Conservation (phyloP, 352 stramenopile species). For the Globisporangium echinulatum region DNA sequence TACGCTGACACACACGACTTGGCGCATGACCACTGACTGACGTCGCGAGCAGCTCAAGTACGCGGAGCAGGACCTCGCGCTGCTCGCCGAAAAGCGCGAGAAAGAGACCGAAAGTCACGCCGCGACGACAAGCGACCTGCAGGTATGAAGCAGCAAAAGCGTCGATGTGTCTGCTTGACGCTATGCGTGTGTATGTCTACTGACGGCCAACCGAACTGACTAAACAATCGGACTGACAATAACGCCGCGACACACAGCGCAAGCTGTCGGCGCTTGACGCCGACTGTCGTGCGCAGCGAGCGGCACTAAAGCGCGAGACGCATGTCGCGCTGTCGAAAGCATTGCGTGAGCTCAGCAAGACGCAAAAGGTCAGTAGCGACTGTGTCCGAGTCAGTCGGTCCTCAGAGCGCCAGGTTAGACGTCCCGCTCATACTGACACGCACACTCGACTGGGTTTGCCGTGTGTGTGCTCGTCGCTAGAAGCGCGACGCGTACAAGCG, state of each 20-base stretch:
- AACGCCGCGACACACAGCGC: constrained; percentile 14
- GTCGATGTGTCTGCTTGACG: not conserved
- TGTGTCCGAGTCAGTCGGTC: not conserved
- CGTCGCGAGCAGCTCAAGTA: constrained; percentile 45
- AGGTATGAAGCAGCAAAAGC: constrained; percentile 22
- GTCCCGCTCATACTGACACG: not conserved
- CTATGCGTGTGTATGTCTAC: too few species aligned
- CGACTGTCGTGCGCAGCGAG: constrained; percentile 28
- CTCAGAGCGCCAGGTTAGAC: not conserved
- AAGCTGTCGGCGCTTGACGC: constrained; percentile 37
- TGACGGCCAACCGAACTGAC: too few species aligned
- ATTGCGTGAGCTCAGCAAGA: constrained; percentile 47
- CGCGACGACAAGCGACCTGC: constrained; percentile 28
- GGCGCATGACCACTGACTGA: not conserved
- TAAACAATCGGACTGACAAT: too few species aligned
- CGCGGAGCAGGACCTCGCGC: constrained; percentile 51
- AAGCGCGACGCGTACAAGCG: constrained; percentile 80
- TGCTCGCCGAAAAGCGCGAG: constrained; percentile 47
- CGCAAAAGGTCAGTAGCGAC: constrained; percentile 40
- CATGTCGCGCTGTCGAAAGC: constrained; percentile 47
- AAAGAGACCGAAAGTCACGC: constrained; percentile 54
- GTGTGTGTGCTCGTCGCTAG: constrained; percentile 12
- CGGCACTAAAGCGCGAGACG: constrained; percentile 47
- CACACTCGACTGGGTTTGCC: not conserved
- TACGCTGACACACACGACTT: not conserved